These are phyloP conservation scores for Plenodomus lindquistii DNA, from an alignment of 2,329 filamentous ascomycete genomes.

Conservation along the genomic window DNA sequence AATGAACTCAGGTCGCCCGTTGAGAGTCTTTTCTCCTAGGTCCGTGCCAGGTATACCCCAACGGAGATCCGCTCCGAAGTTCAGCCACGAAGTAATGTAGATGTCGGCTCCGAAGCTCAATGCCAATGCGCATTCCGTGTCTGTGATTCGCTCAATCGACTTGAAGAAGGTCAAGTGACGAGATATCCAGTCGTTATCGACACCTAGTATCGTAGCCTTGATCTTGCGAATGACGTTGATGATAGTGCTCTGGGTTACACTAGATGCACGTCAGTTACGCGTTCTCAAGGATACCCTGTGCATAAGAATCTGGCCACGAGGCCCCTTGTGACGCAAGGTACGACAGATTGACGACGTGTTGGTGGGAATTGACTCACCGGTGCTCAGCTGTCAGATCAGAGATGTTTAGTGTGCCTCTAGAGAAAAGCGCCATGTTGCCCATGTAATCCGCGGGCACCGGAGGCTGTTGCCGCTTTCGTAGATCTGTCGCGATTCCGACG, in stretches of 20 bases:
- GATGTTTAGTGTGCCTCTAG: slow-evolving; percentile 31
- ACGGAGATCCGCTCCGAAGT: slow-evolving; percentile 36
- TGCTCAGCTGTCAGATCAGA: slow-evolving; percentile 30
- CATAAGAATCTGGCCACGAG: slow-evolving; percentile 7
- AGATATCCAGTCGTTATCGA: slow-evolving; percentile 38
- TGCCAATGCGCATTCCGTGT: slow-evolving; percentile 35
- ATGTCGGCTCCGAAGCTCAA: slow-evolving; percentile 38
- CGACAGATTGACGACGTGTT: not conserved
- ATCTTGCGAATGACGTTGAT: slow-evolving; percentile 31
- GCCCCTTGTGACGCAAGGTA: slow-evolving; percentile 9
- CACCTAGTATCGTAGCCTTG: slow-evolving; percentile 29
- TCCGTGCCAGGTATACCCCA: slow-evolving; percentile 43
- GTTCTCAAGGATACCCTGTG: slow-evolving; percentile 1
- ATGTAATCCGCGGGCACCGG: slow-evolving; percentile 29
- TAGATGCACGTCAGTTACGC: slow-evolving; percentile 21
- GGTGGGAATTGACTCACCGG: slow-evolving; percentile 27
- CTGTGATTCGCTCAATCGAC: slow-evolving; percentile 30
- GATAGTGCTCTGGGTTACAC: slow-evolving; percentile 38
- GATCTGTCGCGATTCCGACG: slow-evolving; percentile 36
- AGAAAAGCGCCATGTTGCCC: slow-evolving; percentile 40
- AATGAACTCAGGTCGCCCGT: slow-evolving; percentile 39
- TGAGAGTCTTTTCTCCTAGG: slow-evolving; percentile 21
- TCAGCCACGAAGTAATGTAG: slow-evolving; percentile 43
- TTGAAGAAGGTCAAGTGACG: slow-evolving; percentile 37
- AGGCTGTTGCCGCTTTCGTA: slow-evolving; percentile 32